Base-by-base conservation (phyloP, 1,284 basidiomycete species). In the Tilletia indica region DNA sequence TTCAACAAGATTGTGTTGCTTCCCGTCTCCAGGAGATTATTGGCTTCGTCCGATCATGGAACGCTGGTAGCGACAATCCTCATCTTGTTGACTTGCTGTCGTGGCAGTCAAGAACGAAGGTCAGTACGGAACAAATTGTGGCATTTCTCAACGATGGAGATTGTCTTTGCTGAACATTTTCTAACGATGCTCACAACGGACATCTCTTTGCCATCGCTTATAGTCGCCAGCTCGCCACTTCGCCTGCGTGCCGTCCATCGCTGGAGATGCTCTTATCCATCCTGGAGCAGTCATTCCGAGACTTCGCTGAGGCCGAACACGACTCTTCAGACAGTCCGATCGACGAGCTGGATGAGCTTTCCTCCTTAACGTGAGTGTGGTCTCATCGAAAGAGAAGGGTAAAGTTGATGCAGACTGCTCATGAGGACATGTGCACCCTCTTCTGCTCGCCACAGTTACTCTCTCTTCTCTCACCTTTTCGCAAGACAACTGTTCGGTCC, bases 401-500 rank as follows among this genome's bases (percentile, higher is more conserved):
- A 31, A 31, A 31, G 25, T 31, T 31, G 25, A 31, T 31, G 25
- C 25, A 31, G 25, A 31, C 25, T 31, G 25, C 25, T 31, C 25
- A 31, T 31, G 25, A 31, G 25, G 25, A 31, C 25, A 31, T 31
- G 25, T 31, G 25, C 25, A 31, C 25, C 25, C 25, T 19, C 51
- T 25, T 54, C 51, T 12, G 12, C 21, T 19, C 51, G 77, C 8
- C 71, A 75, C 58, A 72, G 76, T 19, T 78, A 75, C 51, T 72
- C 75, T 25, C 69, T 78, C 66, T 77, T 80, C 63, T 68, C 73
- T 4, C 68, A 71, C 2, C 45, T 80, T 6, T 78, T 80, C 45
- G 69, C 73, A 9, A 39, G 48, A 3, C 73, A 75, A 3, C 63
- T 67, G n/a, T 72, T 68, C 51, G 72, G 72, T 19, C 16, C 67